Conservation (phyloP, 176 grass and related monocot genomes). For the Oryza australiensis region DNA sequence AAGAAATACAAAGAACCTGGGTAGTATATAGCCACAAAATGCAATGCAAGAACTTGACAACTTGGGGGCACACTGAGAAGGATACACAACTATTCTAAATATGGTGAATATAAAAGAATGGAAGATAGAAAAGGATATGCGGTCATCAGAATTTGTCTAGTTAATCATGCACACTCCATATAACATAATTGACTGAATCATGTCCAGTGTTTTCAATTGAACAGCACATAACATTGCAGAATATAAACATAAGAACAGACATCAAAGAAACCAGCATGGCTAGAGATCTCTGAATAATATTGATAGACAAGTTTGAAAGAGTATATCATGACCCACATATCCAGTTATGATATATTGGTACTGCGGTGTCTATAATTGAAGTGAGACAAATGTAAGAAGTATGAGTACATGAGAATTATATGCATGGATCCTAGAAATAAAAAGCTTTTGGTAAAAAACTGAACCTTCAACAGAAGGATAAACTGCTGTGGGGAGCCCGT, state of each 20-base stretch:
- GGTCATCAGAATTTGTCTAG: not conserved
- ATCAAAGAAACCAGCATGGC: not conserved
- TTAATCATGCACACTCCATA: not conserved
- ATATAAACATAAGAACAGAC: not conserved
- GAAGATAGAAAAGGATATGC: not conserved
- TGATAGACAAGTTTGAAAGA: not conserved
- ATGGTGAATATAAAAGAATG: not conserved
- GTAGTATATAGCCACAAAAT: no score
- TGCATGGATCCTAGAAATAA: not conserved
- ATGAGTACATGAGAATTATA: not conserved
- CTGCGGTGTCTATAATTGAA: not conserved
- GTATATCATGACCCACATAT: not conserved
- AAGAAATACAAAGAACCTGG: no score
- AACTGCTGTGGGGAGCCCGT: constrained; percentile 23
- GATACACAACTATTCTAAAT: no score
- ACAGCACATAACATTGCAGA: not conserved
- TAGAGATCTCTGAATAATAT: not conserved
- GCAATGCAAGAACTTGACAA: no score
- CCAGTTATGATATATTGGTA: not conserved
- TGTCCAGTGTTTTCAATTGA: not conserved
- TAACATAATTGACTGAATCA: not conserved
- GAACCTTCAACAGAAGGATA: constrained; percentile 47
- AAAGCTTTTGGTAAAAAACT: not conserved
- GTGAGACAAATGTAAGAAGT: not conserved
- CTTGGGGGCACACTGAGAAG: no score